Evolutionary conservation across 2,329 filamentous ascomycete genomes (phyloP).

Genomic region (Graphilbum sp.): DNA sequence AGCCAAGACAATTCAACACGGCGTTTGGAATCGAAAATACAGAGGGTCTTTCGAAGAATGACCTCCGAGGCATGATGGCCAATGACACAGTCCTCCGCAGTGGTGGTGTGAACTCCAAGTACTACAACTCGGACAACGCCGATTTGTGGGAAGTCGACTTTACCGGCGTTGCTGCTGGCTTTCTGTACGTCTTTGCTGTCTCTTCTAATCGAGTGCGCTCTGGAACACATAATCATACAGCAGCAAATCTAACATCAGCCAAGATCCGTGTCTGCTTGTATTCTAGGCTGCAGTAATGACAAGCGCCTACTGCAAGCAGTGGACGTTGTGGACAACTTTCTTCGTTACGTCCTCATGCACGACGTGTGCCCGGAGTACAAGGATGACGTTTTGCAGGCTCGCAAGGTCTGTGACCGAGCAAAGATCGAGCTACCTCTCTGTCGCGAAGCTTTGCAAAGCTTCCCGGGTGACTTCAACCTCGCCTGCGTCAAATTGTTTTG

Average conservation of each 20-base stretch:
- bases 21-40: slow-evolving; percentile 31
- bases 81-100: slow-evolving; percentile 38
- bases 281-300: slow-evolving; percentile 37
- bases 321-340: slow-evolving; percentile 64
- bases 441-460: slow-evolving; percentile 26
- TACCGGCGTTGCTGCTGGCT: slow-evolving; percentile 57
- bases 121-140: slow-evolving; percentile 30
- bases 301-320: slow-evolving; percentile 41
- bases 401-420: slow-evolving; percentile 49
- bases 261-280: slow-evolving; percentile 39
- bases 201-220: too few species aligned
- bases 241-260: neutral
- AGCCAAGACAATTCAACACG: slow-evolving; percentile 40
- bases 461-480: slow-evolving; percentile 72
- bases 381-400: slow-evolving; percentile 48
- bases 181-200: slow-evolving; percentile 37
- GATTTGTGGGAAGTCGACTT: slow-evolving; percentile 71
- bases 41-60: slow-evolving; percentile 41
- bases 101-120: slow-evolving; percentile 12
- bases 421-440: slow-evolving; percentile 49
- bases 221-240: too few species aligned
- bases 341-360: slow-evolving; percentile 74
- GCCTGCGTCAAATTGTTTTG: slow-evolving; percentile 55
- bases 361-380: slow-evolving; percentile 72
- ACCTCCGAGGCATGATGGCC: slow-evolving; percentile 48